Evolutionary conservation across 495 filamentous ascomycete genomes (phyloP), one percentile per base, ranked within the genome.

Genomic region (Lepidopterella palustris): DNA sequence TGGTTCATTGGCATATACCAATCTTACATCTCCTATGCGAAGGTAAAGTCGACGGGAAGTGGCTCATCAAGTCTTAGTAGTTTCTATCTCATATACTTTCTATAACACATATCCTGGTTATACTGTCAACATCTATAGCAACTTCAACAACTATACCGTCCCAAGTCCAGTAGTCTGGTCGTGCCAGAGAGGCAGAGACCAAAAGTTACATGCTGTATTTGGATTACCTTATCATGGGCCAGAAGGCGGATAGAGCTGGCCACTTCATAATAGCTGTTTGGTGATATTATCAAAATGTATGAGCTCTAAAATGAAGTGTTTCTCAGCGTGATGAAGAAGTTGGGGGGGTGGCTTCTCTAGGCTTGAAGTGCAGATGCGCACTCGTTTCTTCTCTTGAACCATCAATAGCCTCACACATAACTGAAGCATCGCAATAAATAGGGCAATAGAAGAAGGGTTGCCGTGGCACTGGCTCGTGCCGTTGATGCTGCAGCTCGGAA

Each of bases 91-190:
- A 0, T 80, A 81, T 0, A 75, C 77, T 18, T 77, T 83, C 72
- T 79, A 78, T 61, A 74, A 73, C 10, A 79, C 72, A 0, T 80
- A 84, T 52, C 76, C 81, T 0, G 80, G 80, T 18, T 82, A 80
- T 51, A 78, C 73, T 2, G 78, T 73, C 27, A 78, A 81, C 68
- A 81, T 80, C 55, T 80, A 80, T 66, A 77, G 70, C 61, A 76
- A 76, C 66, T 76, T 80, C 71, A 69, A 73, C 57, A 76, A 66
- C 40, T 81, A 81, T 51, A 77, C 73, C 4, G 71, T 80, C 27
- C 79, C 77, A 0, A 76, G 79, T 6, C 79, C 78, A 27, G 66
- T 70, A n/a, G 72, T 79, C n/a, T 67, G 58, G 54, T 60, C 58
- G 11, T 65, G 64, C 55, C 66, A 55, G 25, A 18, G 21, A 31